Evolutionary conservation across 306 rosid species (phyloP).

Genomic region (Canavalia gladiata): DNA sequence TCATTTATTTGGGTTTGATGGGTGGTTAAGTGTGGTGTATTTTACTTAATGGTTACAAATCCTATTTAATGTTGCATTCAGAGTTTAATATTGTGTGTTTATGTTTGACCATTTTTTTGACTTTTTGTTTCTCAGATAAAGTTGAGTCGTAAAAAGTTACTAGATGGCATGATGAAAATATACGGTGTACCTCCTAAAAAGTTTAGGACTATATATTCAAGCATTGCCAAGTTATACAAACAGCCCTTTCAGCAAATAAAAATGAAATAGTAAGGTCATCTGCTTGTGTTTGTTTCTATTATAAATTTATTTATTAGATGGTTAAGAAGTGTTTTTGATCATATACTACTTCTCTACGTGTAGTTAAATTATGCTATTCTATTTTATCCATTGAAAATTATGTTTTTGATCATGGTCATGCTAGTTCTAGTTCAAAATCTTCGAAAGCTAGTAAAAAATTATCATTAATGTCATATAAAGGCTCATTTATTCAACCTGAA

Average conservation of each 20-base stretch:
- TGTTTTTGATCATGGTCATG: slow-evolving; percentile 50
- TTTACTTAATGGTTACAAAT: neutral
- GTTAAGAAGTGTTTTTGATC: slow-evolving; percentile 3
- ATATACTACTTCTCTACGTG: neutral
- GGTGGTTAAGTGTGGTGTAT: slow-evolving; percentile 15
- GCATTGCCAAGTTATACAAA: slow-evolving; percentile 93
- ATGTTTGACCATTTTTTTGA: slow-evolving; percentile 18
- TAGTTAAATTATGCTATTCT: too few relatives aligned
- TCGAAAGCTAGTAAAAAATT: slow-evolving; percentile 48
- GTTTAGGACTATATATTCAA: slow-evolving; percentile 96
- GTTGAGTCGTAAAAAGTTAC: slow-evolving; percentile 83
- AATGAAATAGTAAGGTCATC: slow-evolving; percentile 81
- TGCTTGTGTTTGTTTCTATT: slow-evolving; percentile 32
- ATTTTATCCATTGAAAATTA: too few relatives aligned
- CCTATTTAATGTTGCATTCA: slow-evolving; percentile 9
- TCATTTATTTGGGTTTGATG: slow-evolving; percentile 24
- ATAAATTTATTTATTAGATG: slow-evolving; percentile 23
- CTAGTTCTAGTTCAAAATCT: slow-evolving; percentile 57
- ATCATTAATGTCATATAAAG: slow-evolving; percentile 53
- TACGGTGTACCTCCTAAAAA: slow-evolving; percentile 93
- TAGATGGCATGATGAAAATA: slow-evolving; percentile 94
- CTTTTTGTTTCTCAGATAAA: slow-evolving; percentile 71
- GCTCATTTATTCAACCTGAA: slow-evolving; percentile 50
- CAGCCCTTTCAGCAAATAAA: slow-evolving; percentile 84
- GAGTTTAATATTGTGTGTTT: neutral